Evolutionary conservation across 225 moss, liverwort and hornwort genomes (phyloP).

Genomic region (Marchantia polymorpha): DNA sequence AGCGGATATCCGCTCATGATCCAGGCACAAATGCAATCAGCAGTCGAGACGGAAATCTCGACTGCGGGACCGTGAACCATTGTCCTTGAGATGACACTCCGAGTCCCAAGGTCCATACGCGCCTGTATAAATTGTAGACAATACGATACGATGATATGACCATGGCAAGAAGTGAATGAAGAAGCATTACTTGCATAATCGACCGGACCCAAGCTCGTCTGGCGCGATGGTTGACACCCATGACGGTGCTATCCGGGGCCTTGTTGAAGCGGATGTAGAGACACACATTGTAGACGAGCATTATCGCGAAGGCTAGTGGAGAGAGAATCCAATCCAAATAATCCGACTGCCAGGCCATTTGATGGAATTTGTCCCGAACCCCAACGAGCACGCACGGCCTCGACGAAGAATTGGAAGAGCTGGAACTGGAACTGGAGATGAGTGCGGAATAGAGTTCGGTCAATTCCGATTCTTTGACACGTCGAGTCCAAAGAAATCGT

Average conservation of each 20-base stretch:
- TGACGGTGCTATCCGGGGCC: conserved; percentile 56
- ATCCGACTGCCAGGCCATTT: conserved; percentile 25
- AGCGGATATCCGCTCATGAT: no score
- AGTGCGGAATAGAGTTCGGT: no score
- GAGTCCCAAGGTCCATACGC: neutral
- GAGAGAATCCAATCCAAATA: conserved; percentile 57
- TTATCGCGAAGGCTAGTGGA: conserved; percentile 51
- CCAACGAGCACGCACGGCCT: neutral
- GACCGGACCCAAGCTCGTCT: conserved; percentile 75
- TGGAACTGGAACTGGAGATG: no score
- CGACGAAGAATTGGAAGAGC: neutral
- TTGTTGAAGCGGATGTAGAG: conserved; percentile 56
- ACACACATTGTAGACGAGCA: conserved; percentile 56
- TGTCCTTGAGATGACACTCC: neutral
- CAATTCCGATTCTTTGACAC: no score
- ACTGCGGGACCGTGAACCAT: no score
- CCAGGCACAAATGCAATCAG: no score
- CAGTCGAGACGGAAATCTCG: no score
- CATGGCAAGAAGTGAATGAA: neutral
- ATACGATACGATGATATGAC: neutral
- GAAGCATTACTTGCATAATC: conserved; percentile 66
- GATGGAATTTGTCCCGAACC: neutral
- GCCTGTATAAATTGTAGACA: no score
- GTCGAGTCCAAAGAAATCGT: no score
- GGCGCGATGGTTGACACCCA: conserved; percentile 73